Evolutionary conservation across 2,329 filamentous ascomycete genomes (phyloP), one percentile per base, ranked within the genome.

Genomic region (Ophiosphaerella korrae): DNA sequence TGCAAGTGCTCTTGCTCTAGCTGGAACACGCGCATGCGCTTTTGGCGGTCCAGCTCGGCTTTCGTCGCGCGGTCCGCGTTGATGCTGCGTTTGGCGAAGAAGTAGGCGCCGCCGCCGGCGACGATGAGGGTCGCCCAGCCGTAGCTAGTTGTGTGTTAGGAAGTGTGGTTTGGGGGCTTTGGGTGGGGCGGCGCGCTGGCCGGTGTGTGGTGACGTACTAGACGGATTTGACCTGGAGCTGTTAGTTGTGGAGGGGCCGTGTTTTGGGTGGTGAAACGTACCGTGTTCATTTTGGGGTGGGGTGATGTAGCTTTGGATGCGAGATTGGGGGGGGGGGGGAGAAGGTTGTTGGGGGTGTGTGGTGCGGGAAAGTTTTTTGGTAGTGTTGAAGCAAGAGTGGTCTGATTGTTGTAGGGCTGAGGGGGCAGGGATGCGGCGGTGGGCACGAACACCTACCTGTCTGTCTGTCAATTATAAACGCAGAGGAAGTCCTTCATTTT

Each of bases 11-110:
- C 42, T 29, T 66, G 55, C 53, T 74, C 71, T 33, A 74, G 64
- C 45, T 72, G 48, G 58, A 60, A 64, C 29, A 70, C 63, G 29
- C 64, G 58, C 32, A 60, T 43, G 32, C 70, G 67, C 48, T 71
- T 72, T 45, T 61, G 58, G 43, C 58, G 67, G 52, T 71, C 72
- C 48, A 65, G 64, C 82, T 82, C 77, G 82, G 72, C 87, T 77
- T 88, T 87, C 63, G 84, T 82, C 54, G 88, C 86, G 58, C 93
- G 89, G 75, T 97, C 92, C 63, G 89, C 89, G 72, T 97, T 96
- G 82, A 99, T 96, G 74, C 87, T 88, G 70, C 85, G 84, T 82
- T 99, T 99, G 58, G 94, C 94, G 73, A 97, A 96, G 80, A 90
- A 92, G 81, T 97, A 99, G 67, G 93, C 92, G 57, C 88, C 90